Evolutionary conservation across 305 asterid genomes (phyloP).

Genomic region (Salvia sclarea): DNA sequence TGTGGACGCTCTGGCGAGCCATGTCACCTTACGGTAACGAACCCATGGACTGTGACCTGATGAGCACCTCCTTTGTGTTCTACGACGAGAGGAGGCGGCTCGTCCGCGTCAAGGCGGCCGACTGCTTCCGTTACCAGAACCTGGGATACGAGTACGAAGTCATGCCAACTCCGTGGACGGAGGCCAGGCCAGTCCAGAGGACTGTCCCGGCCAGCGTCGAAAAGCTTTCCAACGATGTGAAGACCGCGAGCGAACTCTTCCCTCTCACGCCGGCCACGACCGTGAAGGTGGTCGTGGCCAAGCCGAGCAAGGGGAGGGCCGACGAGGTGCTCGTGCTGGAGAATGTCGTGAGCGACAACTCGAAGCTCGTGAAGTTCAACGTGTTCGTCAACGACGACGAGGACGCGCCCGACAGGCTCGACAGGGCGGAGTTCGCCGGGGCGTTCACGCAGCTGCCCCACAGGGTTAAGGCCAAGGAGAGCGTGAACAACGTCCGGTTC

Average conservation of each 20-base stretch:
- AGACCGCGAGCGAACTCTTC: slow-evolving; percentile 25
- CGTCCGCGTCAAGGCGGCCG: slow-evolving; percentile 41
- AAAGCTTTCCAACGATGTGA: slow-evolving; percentile 18
- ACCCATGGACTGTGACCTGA: slow-evolving; percentile 39
- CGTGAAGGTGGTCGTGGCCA: slow-evolving; percentile 36
- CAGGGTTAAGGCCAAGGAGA: slow-evolving; percentile 33
- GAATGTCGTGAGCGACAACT: slow-evolving; percentile 35
- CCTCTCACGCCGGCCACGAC: slow-evolving; percentile 39
- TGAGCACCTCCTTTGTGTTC: slow-evolving; percentile 54
- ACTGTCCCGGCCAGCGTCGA: slow-evolving; percentile 27
- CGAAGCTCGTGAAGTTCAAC: slow-evolving; percentile 50
- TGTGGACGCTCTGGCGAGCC: slow-evolving; percentile 56
- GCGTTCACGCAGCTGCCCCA: slow-evolving; percentile 65
- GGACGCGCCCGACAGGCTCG: slow-evolving; percentile 40
- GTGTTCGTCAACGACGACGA: slow-evolving; percentile 65
- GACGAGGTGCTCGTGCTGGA: slow-evolving; percentile 50
- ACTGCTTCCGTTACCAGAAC: too few relatives aligned
- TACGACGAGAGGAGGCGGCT: slow-evolving; percentile 53
- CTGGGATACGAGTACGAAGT: slow-evolving; percentile 50
- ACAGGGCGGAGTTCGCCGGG: slow-evolving; percentile 61
- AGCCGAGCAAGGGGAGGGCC: slow-evolving; percentile 18
- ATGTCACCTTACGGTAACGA: slow-evolving; percentile 34
- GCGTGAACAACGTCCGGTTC: slow-evolving; percentile 21
- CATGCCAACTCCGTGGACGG: slow-evolving; percentile 49
- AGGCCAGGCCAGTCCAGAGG: slow-evolving; percentile 42